Evolutionary conservation across 306 rosid species (phyloP).

Genomic region (Glycyrrhiza uralensis): DNA sequence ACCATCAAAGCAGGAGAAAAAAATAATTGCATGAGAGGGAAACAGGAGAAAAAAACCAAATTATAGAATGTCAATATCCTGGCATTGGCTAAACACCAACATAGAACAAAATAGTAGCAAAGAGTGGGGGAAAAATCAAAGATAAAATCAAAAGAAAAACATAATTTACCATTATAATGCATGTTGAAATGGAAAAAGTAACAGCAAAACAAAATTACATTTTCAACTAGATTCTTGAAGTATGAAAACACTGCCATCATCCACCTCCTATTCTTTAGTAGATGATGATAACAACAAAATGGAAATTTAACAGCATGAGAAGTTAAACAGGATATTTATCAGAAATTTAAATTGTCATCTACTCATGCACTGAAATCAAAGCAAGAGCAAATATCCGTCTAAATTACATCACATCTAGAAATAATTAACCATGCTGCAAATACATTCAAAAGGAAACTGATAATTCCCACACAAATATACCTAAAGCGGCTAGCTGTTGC

Average conservation of each 20-base stretch:
- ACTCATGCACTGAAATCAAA: not conserved
- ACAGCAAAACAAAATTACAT: not conserved
- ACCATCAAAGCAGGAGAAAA: not conserved
- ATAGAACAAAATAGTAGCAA: not conserved
- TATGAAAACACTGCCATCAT: not conserved
- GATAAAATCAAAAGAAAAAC: not conserved
- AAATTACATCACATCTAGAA: not conserved
- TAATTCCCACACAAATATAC: constrained; percentile 33
- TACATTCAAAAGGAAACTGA: constrained; percentile 1
- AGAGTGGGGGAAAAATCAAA: not conserved
- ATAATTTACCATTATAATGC: not conserved
- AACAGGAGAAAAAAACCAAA: not conserved
- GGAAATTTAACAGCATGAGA: not conserved
- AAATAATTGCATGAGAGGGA: not conserved
- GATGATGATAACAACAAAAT: not conserved
- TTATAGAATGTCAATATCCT: not conserved
- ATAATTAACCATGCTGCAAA: not conserved
- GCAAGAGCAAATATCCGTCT: not conserved
- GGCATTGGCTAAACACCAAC: not conserved
- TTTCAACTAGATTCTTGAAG: not conserved
- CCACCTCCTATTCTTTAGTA: not conserved
- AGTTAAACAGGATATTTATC: not conserved
- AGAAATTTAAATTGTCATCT: not conserved
- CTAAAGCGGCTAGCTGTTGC: constrained; percentile 79
- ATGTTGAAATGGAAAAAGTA: not conserved